A percentile compares a stretch with the other conserved stretches of the same genome.
Conservation (phyloP, 2,329 filamentous ascomycete species). For the Furcasterigmium sp. region DNA sequence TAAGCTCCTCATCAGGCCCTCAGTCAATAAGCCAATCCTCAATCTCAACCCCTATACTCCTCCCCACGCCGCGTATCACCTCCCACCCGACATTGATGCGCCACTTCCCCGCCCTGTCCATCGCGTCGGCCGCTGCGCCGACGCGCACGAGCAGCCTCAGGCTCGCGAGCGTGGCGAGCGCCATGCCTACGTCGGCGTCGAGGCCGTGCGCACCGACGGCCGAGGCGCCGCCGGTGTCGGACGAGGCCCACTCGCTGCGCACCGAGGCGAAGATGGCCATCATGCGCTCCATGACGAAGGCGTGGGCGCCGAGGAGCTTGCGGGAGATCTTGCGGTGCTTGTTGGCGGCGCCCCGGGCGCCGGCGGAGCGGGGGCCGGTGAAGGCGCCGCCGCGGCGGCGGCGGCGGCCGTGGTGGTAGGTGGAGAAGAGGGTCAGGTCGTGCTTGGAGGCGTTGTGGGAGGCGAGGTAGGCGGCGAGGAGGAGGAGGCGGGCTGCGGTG, state of each 20-base stretch:
- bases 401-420: slow-evolving; percentile 51
- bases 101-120: slow-evolving; percentile 70
- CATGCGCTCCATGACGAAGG: slow-evolving; percentile 73
- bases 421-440: slow-evolving; percentile 72
- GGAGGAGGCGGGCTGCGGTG: slow-evolving; percentile 66
- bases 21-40: slow-evolving; percentile 71
- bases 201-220: slow-evolving; percentile 24
- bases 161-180: slow-evolving; percentile 67
- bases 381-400: slow-evolving; percentile 44
- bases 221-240: slow-evolving; percentile 19
- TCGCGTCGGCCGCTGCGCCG: slow-evolving; percentile 53
- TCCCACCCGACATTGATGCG: slow-evolving; percentile 78
- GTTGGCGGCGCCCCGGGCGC: slow-evolving; percentile 24
- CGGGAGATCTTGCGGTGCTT: slow-evolving; percentile 70
- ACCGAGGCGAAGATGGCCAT: slow-evolving; percentile 72
- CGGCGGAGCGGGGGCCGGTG: slow-evolving; percentile 17
- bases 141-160: slow-evolving; percentile 64
- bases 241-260: slow-evolving; percentile 47
- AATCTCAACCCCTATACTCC: slow-evolving; percentile 72
- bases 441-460: slow-evolving; percentile 74
- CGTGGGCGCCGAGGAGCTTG: slow-evolving; percentile 70
- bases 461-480: slow-evolving; percentile 74
- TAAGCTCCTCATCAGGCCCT: not conserved
- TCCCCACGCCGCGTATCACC: slow-evolving; percentile 62
- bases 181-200: slow-evolving; percentile 55